phyloP scores from a whole-genome alignment of 768 basidiomycete genomes.

The Auricularia auricula-judae region DNA sequence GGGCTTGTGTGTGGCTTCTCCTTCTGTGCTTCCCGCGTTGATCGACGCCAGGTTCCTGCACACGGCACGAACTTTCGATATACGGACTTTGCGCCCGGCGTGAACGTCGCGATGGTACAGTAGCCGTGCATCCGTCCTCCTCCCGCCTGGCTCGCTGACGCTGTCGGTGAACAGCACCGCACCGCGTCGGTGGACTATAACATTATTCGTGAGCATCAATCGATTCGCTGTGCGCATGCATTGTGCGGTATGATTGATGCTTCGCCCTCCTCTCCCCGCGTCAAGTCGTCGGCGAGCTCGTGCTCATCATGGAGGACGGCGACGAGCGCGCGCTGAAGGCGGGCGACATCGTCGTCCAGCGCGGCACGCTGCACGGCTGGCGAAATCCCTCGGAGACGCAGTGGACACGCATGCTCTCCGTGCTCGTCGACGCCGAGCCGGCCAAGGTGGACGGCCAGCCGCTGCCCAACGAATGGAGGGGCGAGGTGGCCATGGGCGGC shows the following conservation, averaged over 20 bases:
- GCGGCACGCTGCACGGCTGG: slow-evolving; percentile 53
- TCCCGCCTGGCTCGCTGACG: background rate
- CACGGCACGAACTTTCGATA: slow-evolving; percentile 37
- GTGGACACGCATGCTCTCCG: slow-evolving; percentile 43
- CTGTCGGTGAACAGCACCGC: slow-evolving; percentile 19
- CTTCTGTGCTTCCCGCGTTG: background rate
- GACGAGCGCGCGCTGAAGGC: slow-evolving; percentile 39
- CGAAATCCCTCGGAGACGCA: slow-evolving; percentile 36
- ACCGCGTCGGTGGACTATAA: slow-evolving; percentile 54
- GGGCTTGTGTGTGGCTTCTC: slow-evolving; percentile 25
- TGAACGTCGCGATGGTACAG: slow-evolving; percentile 35
- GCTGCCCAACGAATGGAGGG: slow-evolving; percentile 17
- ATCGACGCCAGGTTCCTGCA: slow-evolving; percentile 2
- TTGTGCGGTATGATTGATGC: no score
- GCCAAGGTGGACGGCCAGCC: slow-evolving; percentile 34
- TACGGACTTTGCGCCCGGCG: slow-evolving; percentile 46
- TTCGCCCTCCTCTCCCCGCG: no score
- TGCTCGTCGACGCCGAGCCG: slow-evolving; percentile 45
- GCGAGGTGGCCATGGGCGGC: background rate
- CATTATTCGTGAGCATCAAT: slow-evolving; percentile 32
- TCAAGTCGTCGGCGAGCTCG: slow-evolving; percentile 42
- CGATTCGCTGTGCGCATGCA: no score
- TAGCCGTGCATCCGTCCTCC: slow-evolving; percentile 5
- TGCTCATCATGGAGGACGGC: slow-evolving; percentile 48
- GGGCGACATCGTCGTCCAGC: slow-evolving; percentile 46